Percentiles rank a stretch among this genome's conserved stretches.
Evolutionary conservation across 257 asterid genomes (phyloP).

Genomic region (Rhazya stricta): DNA sequence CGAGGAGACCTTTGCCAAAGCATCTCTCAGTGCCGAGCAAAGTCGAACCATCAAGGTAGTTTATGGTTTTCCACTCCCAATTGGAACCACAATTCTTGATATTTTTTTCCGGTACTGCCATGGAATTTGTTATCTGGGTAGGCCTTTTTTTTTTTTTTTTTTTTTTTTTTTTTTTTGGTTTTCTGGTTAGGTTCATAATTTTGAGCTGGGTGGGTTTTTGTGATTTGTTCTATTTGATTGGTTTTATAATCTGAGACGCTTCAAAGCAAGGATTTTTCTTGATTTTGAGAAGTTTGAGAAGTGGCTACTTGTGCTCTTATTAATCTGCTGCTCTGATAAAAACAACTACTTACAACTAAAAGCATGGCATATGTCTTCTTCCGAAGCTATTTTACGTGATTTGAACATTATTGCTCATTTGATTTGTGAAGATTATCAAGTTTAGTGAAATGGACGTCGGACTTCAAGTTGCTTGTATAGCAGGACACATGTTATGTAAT

Average conservation of each 20-base stretch:
- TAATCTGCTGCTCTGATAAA: background rate
- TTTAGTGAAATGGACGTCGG: background rate
- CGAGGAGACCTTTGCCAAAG: slow-evolving; percentile 82
- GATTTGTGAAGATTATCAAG: background rate
- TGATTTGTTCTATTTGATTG: slow-evolving; percentile 2
- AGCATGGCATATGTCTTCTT: background rate
- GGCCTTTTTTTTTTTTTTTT: no score
- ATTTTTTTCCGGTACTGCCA: background rate
- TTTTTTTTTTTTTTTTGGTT: no score
- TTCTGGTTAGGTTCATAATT: background rate
- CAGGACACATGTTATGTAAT: no score
- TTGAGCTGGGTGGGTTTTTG: background rate
- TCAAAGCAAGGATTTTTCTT: background rate
- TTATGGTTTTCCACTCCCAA: background rate
- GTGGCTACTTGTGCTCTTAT: background rate
- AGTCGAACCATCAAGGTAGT: slow-evolving; percentile 77
- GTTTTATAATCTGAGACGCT: background rate
- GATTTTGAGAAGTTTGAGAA: background rate
- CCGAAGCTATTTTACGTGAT: no score
- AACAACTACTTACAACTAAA: background rate
- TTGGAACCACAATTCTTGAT: background rate
- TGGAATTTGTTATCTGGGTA: background rate
- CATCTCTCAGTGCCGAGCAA: slow-evolving; percentile 79
- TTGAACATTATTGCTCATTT: background rate
- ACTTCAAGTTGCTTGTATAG: background rate